A percentile compares a stretch with the other conserved stretches of the same genome.
phyloP scores from a whole-genome alignment of 306 rosid genomes.

The Cicer arietinum region DNA sequence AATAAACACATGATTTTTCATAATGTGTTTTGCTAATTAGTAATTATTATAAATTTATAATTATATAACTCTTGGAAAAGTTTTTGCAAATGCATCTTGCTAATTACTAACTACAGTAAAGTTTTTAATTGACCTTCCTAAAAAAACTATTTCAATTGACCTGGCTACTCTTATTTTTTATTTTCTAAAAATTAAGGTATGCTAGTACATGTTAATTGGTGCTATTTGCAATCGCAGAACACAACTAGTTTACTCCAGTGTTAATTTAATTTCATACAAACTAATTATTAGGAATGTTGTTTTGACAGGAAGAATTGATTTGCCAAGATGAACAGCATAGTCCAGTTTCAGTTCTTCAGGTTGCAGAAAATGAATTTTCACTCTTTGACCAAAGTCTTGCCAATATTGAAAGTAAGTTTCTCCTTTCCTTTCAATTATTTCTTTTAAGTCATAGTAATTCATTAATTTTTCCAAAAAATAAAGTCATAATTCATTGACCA shows the following conservation, averaged over 20 bases:
- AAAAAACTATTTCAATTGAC: not conserved
- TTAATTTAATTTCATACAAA: not conserved
- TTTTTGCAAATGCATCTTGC: constrained; percentile 4
- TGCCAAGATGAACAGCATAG: constrained; percentile 63
- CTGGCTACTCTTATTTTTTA: not conserved
- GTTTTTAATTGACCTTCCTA: not conserved
- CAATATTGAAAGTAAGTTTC: constrained; percentile 56
- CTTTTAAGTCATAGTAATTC: too few species aligned
- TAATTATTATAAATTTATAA: too few species aligned
- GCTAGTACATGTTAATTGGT: not conserved
- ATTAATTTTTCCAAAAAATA: too few species aligned
- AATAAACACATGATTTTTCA: not conserved
- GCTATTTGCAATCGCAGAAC: not conserved
- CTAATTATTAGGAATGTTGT: not conserved
- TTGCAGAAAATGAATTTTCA: constrained; percentile 55
- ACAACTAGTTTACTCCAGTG: constrained; percentile 17
- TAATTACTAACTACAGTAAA: not conserved
- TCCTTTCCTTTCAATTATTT: not conserved
- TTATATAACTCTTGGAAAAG: not conserved
- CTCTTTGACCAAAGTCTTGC: constrained; percentile 58
- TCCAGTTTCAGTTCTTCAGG: constrained; percentile 73
- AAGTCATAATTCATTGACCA: constrained; percentile 13
- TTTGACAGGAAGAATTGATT: constrained; percentile 41
- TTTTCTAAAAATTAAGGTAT: not conserved
- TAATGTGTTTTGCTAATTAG: not conserved